A percentile compares a stretch with the other conserved stretches of the same genome.
Evolutionary conservation across 495 filamentous ascomycete genomes (phyloP).

Genomic region (Staphylotrichum longicolle): DNA sequence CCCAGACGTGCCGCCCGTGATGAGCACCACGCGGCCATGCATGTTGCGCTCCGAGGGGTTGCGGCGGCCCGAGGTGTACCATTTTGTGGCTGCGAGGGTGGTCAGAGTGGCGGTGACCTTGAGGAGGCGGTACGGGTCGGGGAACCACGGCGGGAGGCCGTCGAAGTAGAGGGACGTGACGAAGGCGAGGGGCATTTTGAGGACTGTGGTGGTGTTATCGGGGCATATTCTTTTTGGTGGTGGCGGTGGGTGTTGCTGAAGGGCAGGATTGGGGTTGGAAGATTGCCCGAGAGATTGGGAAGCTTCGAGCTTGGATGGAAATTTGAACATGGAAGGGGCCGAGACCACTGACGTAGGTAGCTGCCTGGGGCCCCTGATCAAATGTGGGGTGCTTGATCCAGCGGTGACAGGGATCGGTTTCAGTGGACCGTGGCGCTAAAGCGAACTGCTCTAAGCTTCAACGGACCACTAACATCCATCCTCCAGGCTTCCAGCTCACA

Average conservation of each 20-base stretch:
- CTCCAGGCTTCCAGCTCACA: no score
- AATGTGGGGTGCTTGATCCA: constrained; percentile 10
- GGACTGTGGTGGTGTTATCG: background rate
- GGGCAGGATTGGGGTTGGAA: background rate
- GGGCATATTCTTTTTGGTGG: background rate
- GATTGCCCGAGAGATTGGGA: background rate
- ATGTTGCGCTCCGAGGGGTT: constrained; percentile 80
- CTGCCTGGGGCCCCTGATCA: constrained; percentile 14
- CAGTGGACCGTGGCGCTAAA: constrained; percentile 5
- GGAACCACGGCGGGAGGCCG: constrained; percentile 64
- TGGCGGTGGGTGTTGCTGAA: constrained; percentile 6
- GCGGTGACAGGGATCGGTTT: constrained; percentile 11
- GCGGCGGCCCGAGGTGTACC: constrained; percentile 70
- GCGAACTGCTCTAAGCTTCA: no score
- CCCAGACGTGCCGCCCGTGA: constrained; percentile 93
- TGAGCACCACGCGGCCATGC: constrained; percentile 88
- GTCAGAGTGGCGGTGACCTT: constrained; percentile 58
- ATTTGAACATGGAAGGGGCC: constrained; percentile 2
- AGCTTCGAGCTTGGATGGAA: constrained; percentile 2
- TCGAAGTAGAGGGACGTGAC: constrained; percentile 58
- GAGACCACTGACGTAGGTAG: constrained; percentile 18
- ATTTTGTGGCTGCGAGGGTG: constrained; percentile 66
- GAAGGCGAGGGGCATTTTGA: constrained; percentile 76
- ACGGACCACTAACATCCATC: no score
- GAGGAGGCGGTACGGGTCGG: constrained; percentile 58